phyloP scores from a whole-genome alignment of 306 rosid genomes.

The Trifolium pratense region DNA sequence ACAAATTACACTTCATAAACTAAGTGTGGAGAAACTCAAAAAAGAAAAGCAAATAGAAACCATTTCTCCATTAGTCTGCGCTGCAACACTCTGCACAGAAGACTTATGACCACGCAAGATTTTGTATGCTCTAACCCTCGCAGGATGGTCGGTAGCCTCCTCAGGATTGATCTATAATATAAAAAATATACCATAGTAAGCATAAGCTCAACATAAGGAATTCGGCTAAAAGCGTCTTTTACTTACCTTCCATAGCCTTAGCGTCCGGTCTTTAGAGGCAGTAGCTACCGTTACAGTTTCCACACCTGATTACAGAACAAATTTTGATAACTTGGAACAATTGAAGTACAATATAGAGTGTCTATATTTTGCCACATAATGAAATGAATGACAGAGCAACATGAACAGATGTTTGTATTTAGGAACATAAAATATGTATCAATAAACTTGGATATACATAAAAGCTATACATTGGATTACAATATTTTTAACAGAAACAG shows the following conservation, averaged over 20 bases:
- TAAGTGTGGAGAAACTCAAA: neutral
- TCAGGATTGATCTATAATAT: slow-evolving; percentile 60
- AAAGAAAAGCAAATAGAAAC: slow-evolving; percentile 43
- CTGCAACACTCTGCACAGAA: slow-evolving; percentile 80
- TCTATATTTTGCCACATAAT: neutral
- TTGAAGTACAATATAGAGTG: slow-evolving; percentile 4
- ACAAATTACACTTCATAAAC: slow-evolving; percentile 29
- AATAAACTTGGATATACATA: neutral
- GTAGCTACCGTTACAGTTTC: slow-evolving; percentile 66
- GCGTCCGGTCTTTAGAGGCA: slow-evolving; percentile 83
- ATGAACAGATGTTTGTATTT: neutral
- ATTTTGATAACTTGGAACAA: slow-evolving; percentile 17
- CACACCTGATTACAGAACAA: slow-evolving; percentile 51
- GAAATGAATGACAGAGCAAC: neutral
- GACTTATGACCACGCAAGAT: slow-evolving; percentile 77
- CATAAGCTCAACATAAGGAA: slow-evolving; percentile 25
- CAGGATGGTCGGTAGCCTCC: slow-evolving; percentile 52
- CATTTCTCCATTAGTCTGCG: slow-evolving; percentile 74
- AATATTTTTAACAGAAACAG: slow-evolving; percentile 24
- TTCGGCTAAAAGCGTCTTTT: slow-evolving; percentile 24
- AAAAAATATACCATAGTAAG: slow-evolving; percentile 38
- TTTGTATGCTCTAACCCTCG: slow-evolving; percentile 71
- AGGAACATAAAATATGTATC: neutral
- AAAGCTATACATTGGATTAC: neutral
- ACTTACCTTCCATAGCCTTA: slow-evolving; percentile 93